A percentile compares a stretch with the other conserved stretches of the same genome.
phyloP scores from a whole-genome alignment of 169 alveolate species.

The Fabrea salina region DNA sequence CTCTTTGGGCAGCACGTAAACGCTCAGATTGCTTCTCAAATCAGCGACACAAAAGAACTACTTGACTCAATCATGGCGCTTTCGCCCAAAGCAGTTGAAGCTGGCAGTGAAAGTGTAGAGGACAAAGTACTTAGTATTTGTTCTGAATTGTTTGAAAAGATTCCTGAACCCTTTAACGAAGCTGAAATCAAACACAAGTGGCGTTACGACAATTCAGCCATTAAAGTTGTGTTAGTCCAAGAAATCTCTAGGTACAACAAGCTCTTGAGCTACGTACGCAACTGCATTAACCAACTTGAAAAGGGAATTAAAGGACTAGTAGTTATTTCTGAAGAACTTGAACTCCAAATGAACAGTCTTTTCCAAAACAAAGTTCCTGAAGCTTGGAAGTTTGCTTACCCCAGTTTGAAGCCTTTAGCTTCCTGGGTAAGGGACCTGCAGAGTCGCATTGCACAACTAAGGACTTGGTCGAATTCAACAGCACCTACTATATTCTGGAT shows the following conservation, averaged over 20 bases:
- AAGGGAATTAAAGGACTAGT: conserved; percentile 88
- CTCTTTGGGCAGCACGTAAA: conserved; percentile 93
- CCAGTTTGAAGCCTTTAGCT: conserved; percentile 87
- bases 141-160: conserved; percentile 70
- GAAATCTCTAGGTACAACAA: conserved; percentile 89
- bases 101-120: conserved; percentile 78
- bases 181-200: conserved; percentile 77
- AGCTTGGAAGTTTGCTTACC: conserved; percentile 85
- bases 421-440: conserved; percentile 89
- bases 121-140: conserved; percentile 62
- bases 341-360: conserved; percentile 78
- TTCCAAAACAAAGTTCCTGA: conserved; percentile 85
- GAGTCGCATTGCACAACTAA: conserved; percentile 82
- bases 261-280: conserved; percentile 72
- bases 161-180: conserved; percentile 84
- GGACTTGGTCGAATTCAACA: conserved; percentile 85
- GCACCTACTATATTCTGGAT: conserved; percentile 90
- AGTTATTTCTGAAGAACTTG: conserved; percentile 91
- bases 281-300: conserved; percentile 73
- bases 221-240: conserved; percentile 87
- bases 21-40: conserved; percentile 89
- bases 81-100: conserved; percentile 74
- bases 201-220: conserved; percentile 83
- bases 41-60: conserved; percentile 83
- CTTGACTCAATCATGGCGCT: conserved; percentile 78